A percentile compares a stretch with the other conserved stretches of the same genome.
Evolutionary conservation across 192 early-diverging fungal genomes (phyloP).

Genomic region (Tieghemiomyces parasiticus): DNA sequence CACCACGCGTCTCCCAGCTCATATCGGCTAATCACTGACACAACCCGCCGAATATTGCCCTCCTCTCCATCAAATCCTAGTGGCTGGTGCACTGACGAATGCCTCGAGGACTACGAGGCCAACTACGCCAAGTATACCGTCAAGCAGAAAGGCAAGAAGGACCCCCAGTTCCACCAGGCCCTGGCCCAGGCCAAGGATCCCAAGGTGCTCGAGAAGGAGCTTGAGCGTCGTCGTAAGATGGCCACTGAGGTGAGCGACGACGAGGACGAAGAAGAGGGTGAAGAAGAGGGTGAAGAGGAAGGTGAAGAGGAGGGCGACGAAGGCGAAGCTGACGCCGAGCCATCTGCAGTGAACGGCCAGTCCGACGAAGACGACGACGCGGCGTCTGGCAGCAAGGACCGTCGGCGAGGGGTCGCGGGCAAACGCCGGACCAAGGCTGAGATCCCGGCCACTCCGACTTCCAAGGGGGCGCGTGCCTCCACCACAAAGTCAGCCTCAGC

Average conservation of each 20-base stretch:
- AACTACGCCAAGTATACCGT: constrained; percentile 25
- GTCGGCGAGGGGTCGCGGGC: background rate
- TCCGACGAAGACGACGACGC: too few species aligned
- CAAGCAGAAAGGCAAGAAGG: constrained; percentile 30
- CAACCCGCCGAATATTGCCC: background rate
- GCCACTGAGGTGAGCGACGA: constrained; percentile 15
- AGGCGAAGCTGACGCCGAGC: constrained; percentile 20
- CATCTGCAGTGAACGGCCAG: background rate
- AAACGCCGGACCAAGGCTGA: constrained; percentile 6
- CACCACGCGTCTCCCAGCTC: background rate
- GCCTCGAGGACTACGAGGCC: constrained; percentile 28
- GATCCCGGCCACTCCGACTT: constrained; percentile 13
- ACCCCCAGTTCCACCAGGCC: constrained; percentile 28
- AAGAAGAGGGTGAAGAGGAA: constrained; percentile 30
- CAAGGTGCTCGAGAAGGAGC: constrained; percentile 17
- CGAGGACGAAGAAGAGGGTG: constrained; percentile 35
- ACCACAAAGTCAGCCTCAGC: constrained; percentile 20
- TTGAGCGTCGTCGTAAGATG: constrained; percentile 1
- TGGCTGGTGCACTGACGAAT: constrained; percentile 30
- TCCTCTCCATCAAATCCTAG: constrained; percentile 13
- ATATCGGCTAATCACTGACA: background rate
- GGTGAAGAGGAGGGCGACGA: constrained; percentile 30
- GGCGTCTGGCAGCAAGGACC: too few species aligned
- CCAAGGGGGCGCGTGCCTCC: constrained; percentile 17
- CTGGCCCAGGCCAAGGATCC: constrained; percentile 33